Base-by-base conservation (phyloP, 768 basidiomycete species). In the Tylopilus vinaceipallidus region DNA sequence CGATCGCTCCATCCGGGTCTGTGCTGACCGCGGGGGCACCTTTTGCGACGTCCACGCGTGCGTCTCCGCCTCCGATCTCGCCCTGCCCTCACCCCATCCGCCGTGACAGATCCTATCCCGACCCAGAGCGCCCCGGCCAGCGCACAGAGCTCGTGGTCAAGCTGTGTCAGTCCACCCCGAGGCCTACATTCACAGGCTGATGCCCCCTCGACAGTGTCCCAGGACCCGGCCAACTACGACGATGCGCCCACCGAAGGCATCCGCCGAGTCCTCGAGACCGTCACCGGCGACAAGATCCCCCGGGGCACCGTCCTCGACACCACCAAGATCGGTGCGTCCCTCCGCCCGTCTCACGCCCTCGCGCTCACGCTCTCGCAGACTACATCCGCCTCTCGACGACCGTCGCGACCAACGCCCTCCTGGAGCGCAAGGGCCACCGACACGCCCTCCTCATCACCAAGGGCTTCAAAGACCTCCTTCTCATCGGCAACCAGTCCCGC, bases 221-320 rank as follows among this genome's bases (percentile, higher is more conserved):
- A 91, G 67, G 95, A 98, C 70, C 82, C 88, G 0, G 74, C 71
- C 16, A 93, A 94, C 63, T 98, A 98, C 68, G 69, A 71, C 3
- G 95, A 98, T 72, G 95, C 95, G 1, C 95, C 95, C 0, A 95
- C 92, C 0, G 94, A 98, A 67, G 95, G 93, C 1, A 92, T 95
- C 53, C 76, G 95, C 9, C 77, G 95, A 14, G 81, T 95, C 2
- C 67, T 98, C 4, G 93, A 97, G 70, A 75, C 74, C 8, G 81
- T 88, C 0, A 87, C 84, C 0, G 86, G 86, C 2, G 66, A 82
- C 47, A 73, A 71, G 52, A 86, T 94, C 46, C 76, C 81, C 2
- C 75, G 95, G 46, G 86, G 85, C 3, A 61, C 69, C 8, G 73
- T 81, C 7, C 73, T 97, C 16, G 77, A 83, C 16, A 91, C 88